phyloP scores from a whole-genome alignment of 768 basidiomycete genomes.

The Pholiota conissans region DNA sequence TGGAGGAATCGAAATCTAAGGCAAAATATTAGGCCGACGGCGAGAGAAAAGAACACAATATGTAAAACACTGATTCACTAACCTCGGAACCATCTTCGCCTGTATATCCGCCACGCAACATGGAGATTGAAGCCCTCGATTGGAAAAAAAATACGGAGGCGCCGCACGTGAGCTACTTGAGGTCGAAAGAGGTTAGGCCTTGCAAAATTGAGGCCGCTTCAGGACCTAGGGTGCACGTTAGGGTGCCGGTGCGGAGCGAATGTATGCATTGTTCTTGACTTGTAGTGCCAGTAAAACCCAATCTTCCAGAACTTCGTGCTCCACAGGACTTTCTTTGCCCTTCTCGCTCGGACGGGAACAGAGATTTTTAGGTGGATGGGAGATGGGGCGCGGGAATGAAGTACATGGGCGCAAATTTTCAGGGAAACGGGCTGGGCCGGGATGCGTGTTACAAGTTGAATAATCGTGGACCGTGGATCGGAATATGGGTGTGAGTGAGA shows the following conservation, averaged over 20 bases:
- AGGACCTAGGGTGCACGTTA: slow-evolving; percentile 54
- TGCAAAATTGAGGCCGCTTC: slow-evolving; percentile 81
- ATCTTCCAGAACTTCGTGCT: slow-evolving; percentile 76
- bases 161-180: slow-evolving; percentile 78
- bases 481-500: no score
- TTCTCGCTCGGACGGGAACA: slow-evolving; percentile 45
- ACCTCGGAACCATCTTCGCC: slow-evolving; percentile 99
- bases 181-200: slow-evolving; percentile 69
- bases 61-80: neutral
- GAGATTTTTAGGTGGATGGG: no score
- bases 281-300: slow-evolving; percentile 93
- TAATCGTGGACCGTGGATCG: no score
- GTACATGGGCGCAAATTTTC: no score
- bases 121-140: slow-evolving; percentile 81
- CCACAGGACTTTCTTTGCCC: slow-evolving; percentile 61
- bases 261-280: slow-evolving; percentile 43
- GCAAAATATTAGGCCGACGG: neutral
- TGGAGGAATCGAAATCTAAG: slow-evolving; percentile 86
- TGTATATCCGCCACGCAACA: slow-evolving; percentile 95
- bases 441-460: no score
- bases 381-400: no score
- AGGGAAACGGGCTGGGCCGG: no score
- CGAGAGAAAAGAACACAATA: no score
- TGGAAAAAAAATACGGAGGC: slow-evolving; percentile 77
- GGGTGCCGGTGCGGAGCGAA: neutral